Evolutionary conservation across 331 rosid genomes (phyloP), one percentile per base, ranked within the genome.

Genomic region (Ulmus americana): DNA sequence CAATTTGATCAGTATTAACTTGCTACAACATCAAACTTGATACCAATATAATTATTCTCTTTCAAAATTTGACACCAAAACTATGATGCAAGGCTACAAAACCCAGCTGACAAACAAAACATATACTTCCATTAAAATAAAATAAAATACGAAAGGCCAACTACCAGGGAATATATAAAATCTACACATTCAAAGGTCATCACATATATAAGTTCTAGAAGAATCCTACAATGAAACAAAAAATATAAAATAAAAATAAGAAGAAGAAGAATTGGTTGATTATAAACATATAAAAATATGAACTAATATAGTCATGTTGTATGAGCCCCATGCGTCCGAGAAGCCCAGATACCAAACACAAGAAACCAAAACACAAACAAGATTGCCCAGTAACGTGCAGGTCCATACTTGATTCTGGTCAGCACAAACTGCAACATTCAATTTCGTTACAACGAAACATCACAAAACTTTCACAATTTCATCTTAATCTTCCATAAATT

Each of bases 331-430:
- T 89, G 98, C 20, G 97, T 84, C 77, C 97, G 82, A n/a, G 98
- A 92, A 53, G 98, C 98, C 98, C 98, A 92, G 53, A 92, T 87
- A 72, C 95, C 98, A 76, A 92, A 92, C 43, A 92, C 97, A 47
- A 92, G 95, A 83, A 92, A 92, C 98, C 97, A 92, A 85, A 92
- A 87, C 75, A 92, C 88, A 20, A 89, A 92, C 82, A 92, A 76
- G 74, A 92, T 92, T 56, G 98, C 98, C 98, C 98, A 92, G 72
- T 92, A 92, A 50, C 98, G 96, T 51, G 98, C 98, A 56, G 95
- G 97, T 76, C 97, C 97, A 35, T 92, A 89, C 86, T 81, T 92
- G 77, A 92, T 89, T 78, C 97, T 92, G 52, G 90, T 87, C n/a
- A 92, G 97, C 82, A 92, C 97, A 72, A 89, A 92, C 98, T 92